Evolutionary conservation across 441 rosid species (phyloP), one percentile per base, ranked within the genome.

Genomic region (Adansonia grandidieri): DNA sequence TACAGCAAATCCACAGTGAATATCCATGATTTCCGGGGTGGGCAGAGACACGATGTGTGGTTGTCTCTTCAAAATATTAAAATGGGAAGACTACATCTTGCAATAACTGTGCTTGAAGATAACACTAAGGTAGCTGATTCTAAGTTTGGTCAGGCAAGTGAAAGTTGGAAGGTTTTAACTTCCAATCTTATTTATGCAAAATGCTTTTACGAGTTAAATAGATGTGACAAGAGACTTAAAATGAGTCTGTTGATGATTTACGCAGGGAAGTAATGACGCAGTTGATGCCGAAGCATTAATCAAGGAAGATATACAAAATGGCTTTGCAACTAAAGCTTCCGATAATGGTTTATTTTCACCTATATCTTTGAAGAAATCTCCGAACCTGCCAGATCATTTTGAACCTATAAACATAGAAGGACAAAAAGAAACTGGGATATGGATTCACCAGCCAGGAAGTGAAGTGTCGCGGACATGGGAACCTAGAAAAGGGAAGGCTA

Each of bases 401-500:
- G 97, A 94, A 77, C 94, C 98, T 19, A 86, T 96, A 48, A 89
- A 91, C 80, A 78, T 96, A 28, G 94, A 90, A 75, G 98, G 99
- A 80, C 95, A 87, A 82, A 77, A 81, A 47, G 85, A 84, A 82
- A 88, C 94, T 5, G 97, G 92, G 47, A 73, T 96, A 14, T 65
- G 50, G 50, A 2, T 65, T 65, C 48, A 65, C 24, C 48, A 40
- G 20, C 50, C 50, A 3, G 98, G 98, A 81, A 88, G 87, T 76
- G 96, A 92, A 76, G 93, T 92, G 73, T 77, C 86, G 19, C 96
- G 87, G 83, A 88, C 86, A 60, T 90, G 98, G 98, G 89, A 92
- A 78, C 97, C 94, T 3, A 88, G 97, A 80, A 94, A 92, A 88
- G 94, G 97, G 56, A 96, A 89, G 85, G 81, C 66, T 66, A 78